A percentile compares a stretch with the other conserved stretches of the same genome.
Evolutionary conservation across 2,329 filamentous ascomycete species (phyloP).

Genomic region (Didymellaceae sp.): DNA sequence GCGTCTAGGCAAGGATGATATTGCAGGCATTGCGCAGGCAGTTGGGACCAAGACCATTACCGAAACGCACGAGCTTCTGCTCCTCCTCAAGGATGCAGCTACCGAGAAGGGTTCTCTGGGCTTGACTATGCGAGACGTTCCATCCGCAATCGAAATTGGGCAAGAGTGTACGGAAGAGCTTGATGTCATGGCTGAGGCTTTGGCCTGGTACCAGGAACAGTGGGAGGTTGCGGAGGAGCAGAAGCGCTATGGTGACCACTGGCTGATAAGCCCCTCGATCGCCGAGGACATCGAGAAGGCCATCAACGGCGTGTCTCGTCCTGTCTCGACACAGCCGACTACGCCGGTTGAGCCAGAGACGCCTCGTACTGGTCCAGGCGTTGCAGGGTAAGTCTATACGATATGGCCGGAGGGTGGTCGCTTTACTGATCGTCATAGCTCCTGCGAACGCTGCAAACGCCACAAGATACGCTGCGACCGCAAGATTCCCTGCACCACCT

Average conservation of each 20-base stretch:
- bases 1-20: conserved; percentile 68
- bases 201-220: conserved; percentile 69
- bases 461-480: conserved; percentile 24
- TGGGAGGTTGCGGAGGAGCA: conserved; percentile 67
- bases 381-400: conserved; percentile 17
- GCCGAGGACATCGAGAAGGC: conserved; percentile 47
- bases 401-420: not conserved
- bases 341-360: conserved; percentile 17
- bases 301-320: conserved; percentile 14
- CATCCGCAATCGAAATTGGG: conserved; percentile 76
- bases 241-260: conserved; percentile 66
- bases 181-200: conserved; percentile 70
- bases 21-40: conserved; percentile 66
- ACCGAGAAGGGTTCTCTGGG: conserved; percentile 46
- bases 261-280: conserved; percentile 64
- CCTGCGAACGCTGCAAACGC: conserved; percentile 15
- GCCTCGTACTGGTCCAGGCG: conserved; percentile 5
- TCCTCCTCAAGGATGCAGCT: conserved; percentile 62
- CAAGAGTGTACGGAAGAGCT: conserved; percentile 68
- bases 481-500: conserved; percentile 16
- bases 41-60: conserved; percentile 75
- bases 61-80: conserved; percentile 75
- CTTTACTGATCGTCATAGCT: conserved; percentile 5
- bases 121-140: conserved; percentile 62
- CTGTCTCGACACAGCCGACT: conserved; percentile 25